A percentile compares a stretch with the other conserved stretches of the same genome.
Conservation (phyloP, 805 yeast species). For the Danielozyma ontarioensis region DNA sequence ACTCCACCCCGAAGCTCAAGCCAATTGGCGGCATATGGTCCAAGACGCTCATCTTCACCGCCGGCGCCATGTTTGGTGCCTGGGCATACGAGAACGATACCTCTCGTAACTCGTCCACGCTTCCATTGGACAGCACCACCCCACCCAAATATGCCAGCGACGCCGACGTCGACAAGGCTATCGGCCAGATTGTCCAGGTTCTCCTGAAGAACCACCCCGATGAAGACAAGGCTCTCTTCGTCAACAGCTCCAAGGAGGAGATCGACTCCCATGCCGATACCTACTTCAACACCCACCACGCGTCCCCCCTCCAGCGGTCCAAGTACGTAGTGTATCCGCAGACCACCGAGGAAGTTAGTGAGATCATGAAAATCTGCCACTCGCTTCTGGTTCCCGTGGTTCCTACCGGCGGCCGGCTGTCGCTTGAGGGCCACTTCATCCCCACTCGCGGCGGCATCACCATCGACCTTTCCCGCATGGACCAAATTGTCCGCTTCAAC, state of each 20-base stretch:
- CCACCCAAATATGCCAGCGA: slow-evolving; percentile 20
- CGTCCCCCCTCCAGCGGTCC: slow-evolving; percentile 22
- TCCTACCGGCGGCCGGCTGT: slow-evolving; percentile 77
- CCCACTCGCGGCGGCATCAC: slow-evolving; percentile 63
- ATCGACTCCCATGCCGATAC: slow-evolving; percentile 25
- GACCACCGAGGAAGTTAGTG: slow-evolving; percentile 61
- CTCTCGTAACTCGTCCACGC: slow-evolving; percentile 8
- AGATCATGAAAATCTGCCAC: slow-evolving; percentile 57
- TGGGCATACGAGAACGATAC: background rate
- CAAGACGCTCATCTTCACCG: background rate
- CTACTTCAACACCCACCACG: slow-evolving; percentile 31
- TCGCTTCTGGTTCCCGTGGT: slow-evolving; percentile 61
- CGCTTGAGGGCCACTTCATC: slow-evolving; percentile 76
- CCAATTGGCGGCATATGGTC: too few species aligned
- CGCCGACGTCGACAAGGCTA: slow-evolving; percentile 15
- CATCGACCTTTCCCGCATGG: slow-evolving; percentile 58
- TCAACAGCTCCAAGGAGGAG: slow-evolving; percentile 19
- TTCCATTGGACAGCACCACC: slow-evolving; percentile 9
- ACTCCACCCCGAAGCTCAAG: too few species aligned
- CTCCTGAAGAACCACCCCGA: slow-evolving; percentile 7
- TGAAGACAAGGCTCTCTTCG: slow-evolving; percentile 12
- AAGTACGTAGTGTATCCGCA: slow-evolving; percentile 55
- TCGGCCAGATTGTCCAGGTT: slow-evolving; percentile 14
- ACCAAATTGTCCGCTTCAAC: slow-evolving; percentile 51
- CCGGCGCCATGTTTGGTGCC: slow-evolving; percentile 1